A percentile compares a stretch with the other conserved stretches of the same genome.
phyloP scores from a whole-genome alignment of 2,329 filamentous ascomycete species.

The Xylaria sp. region DNA sequence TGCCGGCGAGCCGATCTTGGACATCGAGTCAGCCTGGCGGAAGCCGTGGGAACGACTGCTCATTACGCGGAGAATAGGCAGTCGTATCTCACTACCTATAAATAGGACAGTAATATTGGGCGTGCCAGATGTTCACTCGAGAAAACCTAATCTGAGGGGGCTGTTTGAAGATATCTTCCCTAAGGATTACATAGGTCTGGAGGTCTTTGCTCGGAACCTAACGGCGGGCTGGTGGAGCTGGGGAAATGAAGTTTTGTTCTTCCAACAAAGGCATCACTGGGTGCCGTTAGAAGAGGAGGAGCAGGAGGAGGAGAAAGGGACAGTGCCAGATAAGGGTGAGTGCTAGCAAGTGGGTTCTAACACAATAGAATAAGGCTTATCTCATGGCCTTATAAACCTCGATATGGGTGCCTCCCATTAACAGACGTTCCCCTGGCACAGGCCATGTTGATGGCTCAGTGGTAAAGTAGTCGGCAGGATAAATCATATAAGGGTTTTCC shows the following conservation, averaged over 20 bases:
- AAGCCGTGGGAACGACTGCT: constrained; percentile 82
- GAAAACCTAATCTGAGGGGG: constrained; percentile 77
- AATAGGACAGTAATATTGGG: constrained; percentile 70
- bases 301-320: background rate
- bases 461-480: constrained; percentile 3
- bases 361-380: constrained; percentile 14
- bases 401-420: background rate
- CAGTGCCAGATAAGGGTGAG: background rate
- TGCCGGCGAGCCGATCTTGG: constrained; percentile 71
- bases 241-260: constrained; percentile 79
- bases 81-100: constrained; percentile 48
- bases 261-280: constrained; percentile 71
- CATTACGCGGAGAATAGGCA: constrained; percentile 62
- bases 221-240: constrained; percentile 82
- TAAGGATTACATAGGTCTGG: constrained; percentile 67
- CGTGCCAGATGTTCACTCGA: constrained; percentile 80
- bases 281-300: constrained; percentile 33
- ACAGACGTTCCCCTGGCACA: constrained; percentile 10
- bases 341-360: background rate
- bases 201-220: constrained; percentile 80
- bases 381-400: constrained; percentile 18
- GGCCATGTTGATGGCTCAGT: background rate
- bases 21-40: constrained; percentile 70
- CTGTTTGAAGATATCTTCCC: constrained; percentile 68
- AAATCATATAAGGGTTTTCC: constrained; percentile 17